A percentile compares a stretch with the other conserved stretches of the same genome.
Conservation (phyloP, 2,329 filamentous ascomycete genomes). For the Cordyceps militaris region DNA sequence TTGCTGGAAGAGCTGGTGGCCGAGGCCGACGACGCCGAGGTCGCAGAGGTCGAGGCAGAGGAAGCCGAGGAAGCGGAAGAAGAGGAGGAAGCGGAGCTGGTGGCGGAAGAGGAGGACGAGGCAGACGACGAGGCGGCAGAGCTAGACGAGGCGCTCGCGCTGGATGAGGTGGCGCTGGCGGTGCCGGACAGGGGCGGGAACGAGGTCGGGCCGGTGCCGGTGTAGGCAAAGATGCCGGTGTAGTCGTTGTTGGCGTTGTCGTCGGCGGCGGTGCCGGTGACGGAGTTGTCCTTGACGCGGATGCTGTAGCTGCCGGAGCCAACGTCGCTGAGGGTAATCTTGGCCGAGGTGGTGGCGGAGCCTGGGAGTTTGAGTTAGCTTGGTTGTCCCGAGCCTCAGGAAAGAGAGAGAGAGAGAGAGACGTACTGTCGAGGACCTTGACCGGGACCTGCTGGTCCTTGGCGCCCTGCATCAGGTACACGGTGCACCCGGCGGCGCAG, state of each 20-base stretch:
- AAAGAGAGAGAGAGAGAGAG: no score
- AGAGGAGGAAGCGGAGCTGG: background rate
- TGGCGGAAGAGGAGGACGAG: background rate
- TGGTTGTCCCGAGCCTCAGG: background rate
- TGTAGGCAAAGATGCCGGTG: background rate
- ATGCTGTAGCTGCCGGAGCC: slow-evolving; percentile 9
- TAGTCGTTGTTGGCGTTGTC: slow-evolving; percentile 6
- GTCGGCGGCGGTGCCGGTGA: background rate
- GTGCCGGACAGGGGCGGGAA: slow-evolving; percentile 10
- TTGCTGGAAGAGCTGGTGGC: background rate
- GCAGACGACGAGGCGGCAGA: background rate
- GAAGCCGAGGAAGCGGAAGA: background rate
- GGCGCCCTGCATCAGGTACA: slow-evolving; percentile 9
- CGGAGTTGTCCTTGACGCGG: slow-evolving; percentile 10
- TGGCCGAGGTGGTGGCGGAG: background rate
- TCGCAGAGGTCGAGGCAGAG: background rate
- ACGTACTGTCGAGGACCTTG: slow-evolving; percentile 2
- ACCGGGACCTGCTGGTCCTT: background rate
- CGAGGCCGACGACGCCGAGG: background rate
- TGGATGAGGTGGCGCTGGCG: background rate
- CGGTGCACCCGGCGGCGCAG: slow-evolving; percentile 1
- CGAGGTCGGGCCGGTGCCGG: slow-evolving; percentile 11
- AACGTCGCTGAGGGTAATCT: slow-evolving; percentile 1
- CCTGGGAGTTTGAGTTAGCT: background rate
- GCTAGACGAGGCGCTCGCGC: background rate